Conservation (phyloP, 1,284 basidiomycete genomes). For the Boletus semigastroideus region DNA sequence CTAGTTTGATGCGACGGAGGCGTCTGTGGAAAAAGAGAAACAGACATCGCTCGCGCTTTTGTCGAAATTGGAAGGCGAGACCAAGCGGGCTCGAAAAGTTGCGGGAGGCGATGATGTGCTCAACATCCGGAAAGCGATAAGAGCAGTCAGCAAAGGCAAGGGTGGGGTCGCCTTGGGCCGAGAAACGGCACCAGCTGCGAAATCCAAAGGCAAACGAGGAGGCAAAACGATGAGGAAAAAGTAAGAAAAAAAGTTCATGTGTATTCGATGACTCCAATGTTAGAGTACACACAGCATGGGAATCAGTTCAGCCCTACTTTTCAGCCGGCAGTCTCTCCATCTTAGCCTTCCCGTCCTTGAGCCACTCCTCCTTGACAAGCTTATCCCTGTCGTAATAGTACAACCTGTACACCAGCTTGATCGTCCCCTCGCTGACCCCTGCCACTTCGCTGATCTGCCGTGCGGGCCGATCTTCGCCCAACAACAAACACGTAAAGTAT, state of each 20-base stretch:
- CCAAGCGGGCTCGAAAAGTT: slow-evolving; percentile 60
- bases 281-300: slow-evolving; percentile 11
- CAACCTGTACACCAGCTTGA: slow-evolving; percentile 82
- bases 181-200: slow-evolving; percentile 21
- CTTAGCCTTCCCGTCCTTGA: slow-evolving; percentile 72
- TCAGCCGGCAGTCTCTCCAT: slow-evolving; percentile 39
- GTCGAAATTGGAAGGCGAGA: slow-evolving; percentile 71
- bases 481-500: slow-evolving; percentile 86
- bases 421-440: slow-evolving; percentile 96
- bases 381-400: slow-evolving; percentile 70
- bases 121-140: slow-evolving; percentile 86
- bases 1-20: slow-evolving; percentile 82
- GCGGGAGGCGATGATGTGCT: slow-evolving; percentile 55
- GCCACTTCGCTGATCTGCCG: slow-evolving; percentile 93
- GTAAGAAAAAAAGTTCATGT: slow-evolving; percentile 1
- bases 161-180: slow-evolving; percentile 60
- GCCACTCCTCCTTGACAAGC: slow-evolving; percentile 80
- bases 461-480: slow-evolving; percentile 73
- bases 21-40: slow-evolving; percentile 66
- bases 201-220: slow-evolving; percentile 23
- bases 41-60: slow-evolving; percentile 74
- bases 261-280: slow-evolving; percentile 12
- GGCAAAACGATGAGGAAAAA: slow-evolving; percentile 16
- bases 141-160: slow-evolving; percentile 68
- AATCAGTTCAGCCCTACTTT: slow-evolving; percentile 15